Evolutionary conservation across 805 yeast genomes (phyloP), one percentile per base, ranked within the genome.

Genomic region (Ogataea glucozyma): DNA sequence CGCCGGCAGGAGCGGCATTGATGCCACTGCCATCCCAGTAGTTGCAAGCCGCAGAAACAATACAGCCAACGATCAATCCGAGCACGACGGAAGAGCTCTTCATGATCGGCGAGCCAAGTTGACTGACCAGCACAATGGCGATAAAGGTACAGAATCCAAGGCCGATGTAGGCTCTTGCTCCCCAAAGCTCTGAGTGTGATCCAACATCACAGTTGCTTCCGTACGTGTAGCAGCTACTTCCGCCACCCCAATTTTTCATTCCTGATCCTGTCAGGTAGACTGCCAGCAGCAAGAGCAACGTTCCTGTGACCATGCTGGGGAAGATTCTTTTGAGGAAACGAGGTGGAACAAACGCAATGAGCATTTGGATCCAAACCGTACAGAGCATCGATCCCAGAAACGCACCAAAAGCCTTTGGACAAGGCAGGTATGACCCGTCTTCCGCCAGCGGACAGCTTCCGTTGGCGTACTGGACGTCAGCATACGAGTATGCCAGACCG

Each of bases 271-370:
- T 70, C 54, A 86, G 72, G 31, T 70, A 67, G 23, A 79, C 71
- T 43, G 93, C 95, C 56, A 86, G 84, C 26, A 87, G 69, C 38
- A 86, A 62, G n/a, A 86, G 88, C 23, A 87, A 88, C 4, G 93
- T 90, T 32, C 95, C 95, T 16, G 91, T 85, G 44, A 87, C 95
- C 47, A 85, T 71, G 17, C 87, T 85, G 6, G 95, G 95, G 66
- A 86, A 86, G 21, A 83, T 54, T 45, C 70, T 78, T 57, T 83
- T 83, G 43, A 86, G 69, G 9, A 68, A 53, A 35, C 66, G 70
- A 3, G 91, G 78, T 2, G 95, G 95, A 41, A 80, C 62, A 58
- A 86, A 86, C 2, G 90, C 80, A 45, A 83, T 58, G 11, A 73
- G 52, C 27, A 87, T 70, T 64, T 84, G 88, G 23, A 87, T 58